Base-by-base conservation (phyloP, 2,329 filamentous ascomycete species). In the Diplodia scrobiculata region DNA sequence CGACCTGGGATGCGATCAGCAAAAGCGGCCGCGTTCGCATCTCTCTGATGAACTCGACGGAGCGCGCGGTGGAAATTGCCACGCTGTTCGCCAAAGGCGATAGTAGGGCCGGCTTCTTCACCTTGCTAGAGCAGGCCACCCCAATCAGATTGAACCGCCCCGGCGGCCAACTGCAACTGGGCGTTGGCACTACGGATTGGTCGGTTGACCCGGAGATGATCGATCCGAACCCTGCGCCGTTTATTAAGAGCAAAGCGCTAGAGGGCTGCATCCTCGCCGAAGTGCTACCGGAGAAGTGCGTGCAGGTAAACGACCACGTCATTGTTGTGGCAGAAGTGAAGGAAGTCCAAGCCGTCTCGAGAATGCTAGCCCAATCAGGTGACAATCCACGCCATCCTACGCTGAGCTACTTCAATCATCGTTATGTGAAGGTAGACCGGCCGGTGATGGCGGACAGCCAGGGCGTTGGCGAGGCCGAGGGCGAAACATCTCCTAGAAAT, bases 1-100 rank as follows among this genome's bases (percentile, higher is more conserved):
- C 82, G 45, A 87, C 85, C 0, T 80, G 85, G 55, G 78, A 81
- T 63, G 84, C 84, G 6, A 83, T 88, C 21, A 71, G 70, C 3
- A 72, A 75, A 3, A 71, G 76, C 0, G 71, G 72, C 10, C 69
- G 54, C 19, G 84, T 88, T 68, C 78, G 79, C 6, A 79, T 86
- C 0, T 82, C 86, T 70, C 73, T 87, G n/a, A 77, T 86, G 2
- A 66, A 68, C 3, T 72, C 73, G 27, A 68, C 71, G 2, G 32
- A 66, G 3, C 48, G 67, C 32, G 77, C 76, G 5, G 76, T 75
- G 9, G 67, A 55, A 5, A 66, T 76, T 4, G 73, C 73, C 1
- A 71, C 75, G 38, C 63, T 68, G 9, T 78, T 78, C 65, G 72
- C 72, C 13, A 21, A 32, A 17, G 47, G 54, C 5, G 34, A 60